A percentile compares a stretch with the other conserved stretches of the same genome.
Conservation (phyloP, 1,284 basidiomycete genomes). For the Ceratobasidium sp. region DNA sequence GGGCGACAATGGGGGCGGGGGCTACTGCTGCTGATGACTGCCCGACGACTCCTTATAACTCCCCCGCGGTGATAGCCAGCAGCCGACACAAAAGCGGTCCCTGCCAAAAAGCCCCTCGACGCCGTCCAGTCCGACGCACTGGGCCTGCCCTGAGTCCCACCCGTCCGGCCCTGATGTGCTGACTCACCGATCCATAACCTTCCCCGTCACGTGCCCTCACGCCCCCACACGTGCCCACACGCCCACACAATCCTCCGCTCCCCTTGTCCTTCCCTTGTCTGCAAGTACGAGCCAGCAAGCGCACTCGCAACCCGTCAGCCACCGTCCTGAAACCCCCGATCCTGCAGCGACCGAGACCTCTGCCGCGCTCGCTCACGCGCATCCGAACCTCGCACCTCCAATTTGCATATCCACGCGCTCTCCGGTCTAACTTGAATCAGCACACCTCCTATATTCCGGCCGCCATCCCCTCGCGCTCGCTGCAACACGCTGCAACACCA, state of each 20-base stretch:
- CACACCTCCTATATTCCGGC: slow-evolving; percentile 36
- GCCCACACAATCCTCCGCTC: background rate
- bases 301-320: background rate
- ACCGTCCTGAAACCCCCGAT: slow-evolving; percentile 4
- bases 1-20: slow-evolving; percentile 45
- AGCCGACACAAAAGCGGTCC: slow-evolving; percentile 11
- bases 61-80: background rate
- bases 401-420: slow-evolving; percentile 36
- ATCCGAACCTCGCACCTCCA: slow-evolving; percentile 22
- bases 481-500: slow-evolving; percentile 37
- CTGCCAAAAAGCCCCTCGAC: background rate
- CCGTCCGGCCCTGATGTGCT: slow-evolving; percentile 22
- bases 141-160: background rate
- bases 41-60: slow-evolving; percentile 29
- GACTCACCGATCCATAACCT: background rate
- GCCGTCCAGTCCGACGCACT: no score
- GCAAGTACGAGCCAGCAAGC: no score
- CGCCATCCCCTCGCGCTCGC: slow-evolving; percentile 23
- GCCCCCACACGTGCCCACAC: slow-evolving; percentile 2
- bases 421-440: slow-evolving; percentile 32
- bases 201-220: slow-evolving; percentile 3
- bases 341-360: slow-evolving; percentile 14
- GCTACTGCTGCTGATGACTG: slow-evolving; percentile 38
- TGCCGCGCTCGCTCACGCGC: slow-evolving; percentile 20
- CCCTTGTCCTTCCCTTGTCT: slow-evolving; percentile 30